Evolutionary conservation across 2,329 filamentous ascomycete genomes (phyloP), one percentile per base, ranked within the genome.

Genomic region (Ustulina deusta): DNA sequence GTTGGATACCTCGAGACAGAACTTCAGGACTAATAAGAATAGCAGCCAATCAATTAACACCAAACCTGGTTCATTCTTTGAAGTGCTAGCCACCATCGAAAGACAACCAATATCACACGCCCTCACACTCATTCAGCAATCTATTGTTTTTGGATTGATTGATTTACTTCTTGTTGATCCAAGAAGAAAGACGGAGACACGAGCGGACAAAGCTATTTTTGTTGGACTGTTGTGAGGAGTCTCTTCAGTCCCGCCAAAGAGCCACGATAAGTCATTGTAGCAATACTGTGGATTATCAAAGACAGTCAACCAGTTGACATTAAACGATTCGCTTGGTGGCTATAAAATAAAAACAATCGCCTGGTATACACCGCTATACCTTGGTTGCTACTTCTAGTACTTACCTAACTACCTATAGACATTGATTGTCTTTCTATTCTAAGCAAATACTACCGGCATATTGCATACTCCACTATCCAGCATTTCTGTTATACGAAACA

Each of bases 41-140:
- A 25, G 27, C 17, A 58, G 44, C 54, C 27, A 46, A 36, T 40
- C 44, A 52, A 44, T 20, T 48, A 27, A 57, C 17, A 34, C 22
- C 36, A 29, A 52, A 52, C 46, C 54, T 29, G 27, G 46, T 54
- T 64, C 61, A 54, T 46, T 64, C 42, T n/a, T 48, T 48, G 29
- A 49, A 52, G 61, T 59, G 46, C 61, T 57, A 40, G 20, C 22
- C 34, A 38, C 34, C 20, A 25, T 36, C 22, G 5, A 7, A 49
- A 29, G 46, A 49, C 46, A 29, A 32, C 44, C 17, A 36, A n/a
- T n/a, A n/a, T n/a, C n/a, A n/a, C n/a, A n/a, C n/a, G n/a, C n/a
- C n/a, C n/a, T n/a, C 20, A 20, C 34, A 56, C 51, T 63, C 10
- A 22, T 55, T 42, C 44, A 51, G 6, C 25, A 13, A 9, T 22